Evolutionary conservation across 768 basidiomycete genomes (phyloP), one percentile per base, ranked within the genome.

Genomic region (Podaxis pistillaris): DNA sequence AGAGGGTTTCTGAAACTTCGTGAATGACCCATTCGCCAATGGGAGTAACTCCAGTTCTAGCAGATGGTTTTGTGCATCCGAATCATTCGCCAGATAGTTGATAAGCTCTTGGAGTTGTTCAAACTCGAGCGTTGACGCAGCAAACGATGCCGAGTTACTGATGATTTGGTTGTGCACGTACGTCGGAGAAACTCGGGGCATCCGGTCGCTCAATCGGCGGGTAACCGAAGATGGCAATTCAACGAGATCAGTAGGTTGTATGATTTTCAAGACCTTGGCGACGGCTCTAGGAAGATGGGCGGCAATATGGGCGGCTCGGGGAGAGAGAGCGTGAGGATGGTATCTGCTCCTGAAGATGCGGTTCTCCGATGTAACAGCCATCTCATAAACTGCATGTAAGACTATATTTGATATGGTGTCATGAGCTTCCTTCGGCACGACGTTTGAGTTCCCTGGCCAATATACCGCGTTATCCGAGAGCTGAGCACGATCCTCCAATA

Each of bases 21-120:
- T 73, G 50, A 75, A 74, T 0, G 62, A 69, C 5, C 68, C 73
- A 61, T 78, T 65, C 19, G 74, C 70, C n/a, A 81, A 68, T 4
- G 77, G 78, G 1, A 82, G 60, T 2, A 82, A 69, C 1, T 69
- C 67, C 49, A 80, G 69, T 0, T 69, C 78, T 37, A 66, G 24
- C 12, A 77, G 58, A 50, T 67, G 60, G 4, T 65, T 59, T 4
- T 63, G 33, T n/a, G 62, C 52, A 13, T 58, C 63, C 1, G 36
- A 56, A 2, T 68, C 64, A 24, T 59, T 41, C 7, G 60, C 49
- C 11, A 80, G 67, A 57, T 72, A 78, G 1, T 11, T 33, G 26
- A 76, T 64, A 4, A 77, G 47, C 4, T 67, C 63, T 13, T 69
- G 56, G 6, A 78, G 61, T 15, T 73, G 67, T 5, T 65, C 56